Percentiles rank a stretch among this genome's conserved stretches.
phyloP scores from a whole-genome alignment of 768 basidiomycete species.

The Suillus bovinus region DNA sequence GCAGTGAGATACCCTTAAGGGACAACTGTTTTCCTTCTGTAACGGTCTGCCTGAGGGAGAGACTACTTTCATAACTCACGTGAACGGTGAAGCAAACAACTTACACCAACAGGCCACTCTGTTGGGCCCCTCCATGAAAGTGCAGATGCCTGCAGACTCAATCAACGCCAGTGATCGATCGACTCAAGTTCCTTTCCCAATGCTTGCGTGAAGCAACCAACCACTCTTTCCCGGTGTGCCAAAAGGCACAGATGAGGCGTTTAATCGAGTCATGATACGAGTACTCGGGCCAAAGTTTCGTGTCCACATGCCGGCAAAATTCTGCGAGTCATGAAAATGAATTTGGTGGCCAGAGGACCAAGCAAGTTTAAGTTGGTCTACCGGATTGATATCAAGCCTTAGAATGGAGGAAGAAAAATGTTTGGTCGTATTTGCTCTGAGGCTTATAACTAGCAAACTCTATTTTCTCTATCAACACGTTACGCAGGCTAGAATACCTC shows the following conservation, averaged over 20 bases:
- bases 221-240: neutral
- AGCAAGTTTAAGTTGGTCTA: neutral
- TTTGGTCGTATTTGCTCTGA: constrained; percentile 21
- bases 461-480: constrained; percentile 15
- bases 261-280: neutral
- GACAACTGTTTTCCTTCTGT: no score
- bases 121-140: no score
- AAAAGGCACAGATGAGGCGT: neutral
- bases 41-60: no score
- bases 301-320: neutral
- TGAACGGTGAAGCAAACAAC: no score
- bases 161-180: neutral
- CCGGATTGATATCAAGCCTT: no score
- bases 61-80: no score
- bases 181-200: neutral
- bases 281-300: neutral
- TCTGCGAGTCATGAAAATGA: neutral
- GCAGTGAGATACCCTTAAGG: neutral
- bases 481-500: constrained; percentile 1
- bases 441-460: constrained; percentile 34
- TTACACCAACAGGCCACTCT: no score
- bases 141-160: neutral
- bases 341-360: neutral
- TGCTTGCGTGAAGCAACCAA: neutral
- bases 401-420: no score